Percentiles rank a stretch among this genome's conserved stretches.
Conservation (phyloP, 1,284 basidiomycete species). For the Leccinum laetum region DNA sequence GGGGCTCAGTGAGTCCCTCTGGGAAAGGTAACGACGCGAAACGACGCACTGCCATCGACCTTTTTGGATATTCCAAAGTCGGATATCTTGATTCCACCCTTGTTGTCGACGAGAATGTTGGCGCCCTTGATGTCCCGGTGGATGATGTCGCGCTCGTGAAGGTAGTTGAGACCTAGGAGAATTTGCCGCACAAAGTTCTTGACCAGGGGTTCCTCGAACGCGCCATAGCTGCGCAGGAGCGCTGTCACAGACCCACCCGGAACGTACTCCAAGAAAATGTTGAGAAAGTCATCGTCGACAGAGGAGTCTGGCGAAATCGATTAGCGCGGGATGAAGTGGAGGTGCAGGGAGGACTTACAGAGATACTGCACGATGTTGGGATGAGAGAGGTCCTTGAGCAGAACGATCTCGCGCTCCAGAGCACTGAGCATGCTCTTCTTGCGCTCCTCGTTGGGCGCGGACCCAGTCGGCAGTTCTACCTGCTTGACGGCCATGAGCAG, state of each 20-base stretch:
- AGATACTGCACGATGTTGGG: constrained; percentile 99
- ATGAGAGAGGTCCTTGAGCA: constrained; percentile 94
- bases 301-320: constrained; percentile 70
- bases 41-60: constrained; percentile 82
- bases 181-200: constrained; percentile 97
- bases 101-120: constrained; percentile 98
- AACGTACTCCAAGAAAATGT: constrained; percentile 99
- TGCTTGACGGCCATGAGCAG: constrained; percentile 99
- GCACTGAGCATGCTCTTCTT: constrained; percentile 96
- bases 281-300: constrained; percentile 85
- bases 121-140: constrained; percentile 99
- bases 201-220: constrained; percentile 95
- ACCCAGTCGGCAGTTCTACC: constrained; percentile 90
- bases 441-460: constrained; percentile 87
- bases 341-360: constrained; percentile 51
- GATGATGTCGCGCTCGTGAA: constrained; percentile 95
- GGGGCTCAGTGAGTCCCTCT: neutral
- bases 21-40: neutral
- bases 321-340: neutral
- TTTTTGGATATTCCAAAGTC: constrained; percentile 99
- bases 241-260: constrained; percentile 97
- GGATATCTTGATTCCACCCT: constrained; percentile 97
- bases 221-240: constrained; percentile 91
- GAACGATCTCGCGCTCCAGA: constrained; percentile 94
- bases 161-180: constrained; percentile 86